These are phyloP conservation scores for Chaetothyriales sp. DNA, from an alignment of 2,329 filamentous ascomycete genomes.

Conservation along the genomic window DNA sequence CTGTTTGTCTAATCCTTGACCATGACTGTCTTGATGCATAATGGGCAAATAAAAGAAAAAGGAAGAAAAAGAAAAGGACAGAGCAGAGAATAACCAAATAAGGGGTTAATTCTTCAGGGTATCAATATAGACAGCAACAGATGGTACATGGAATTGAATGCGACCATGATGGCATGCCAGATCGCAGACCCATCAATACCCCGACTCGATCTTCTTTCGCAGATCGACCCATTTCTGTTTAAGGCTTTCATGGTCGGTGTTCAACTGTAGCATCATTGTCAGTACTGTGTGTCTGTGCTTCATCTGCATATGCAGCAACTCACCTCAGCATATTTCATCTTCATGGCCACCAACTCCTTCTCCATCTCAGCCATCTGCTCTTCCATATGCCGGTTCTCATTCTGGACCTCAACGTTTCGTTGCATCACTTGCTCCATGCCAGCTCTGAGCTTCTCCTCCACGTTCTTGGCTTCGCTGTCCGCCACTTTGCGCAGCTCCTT, in stretches of 20 bases:
- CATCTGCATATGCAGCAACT: conserved; percentile 23
- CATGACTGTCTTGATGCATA: no score
- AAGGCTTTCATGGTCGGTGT: conserved; percentile 52
- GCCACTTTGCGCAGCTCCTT: conserved; percentile 73
- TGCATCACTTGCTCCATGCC: conserved; percentile 90
- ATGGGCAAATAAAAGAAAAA: no score
- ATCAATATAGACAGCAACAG: background rate
- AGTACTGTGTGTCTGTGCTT: background rate
- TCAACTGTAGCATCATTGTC: conserved; percentile 41
- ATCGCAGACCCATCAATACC: no score
- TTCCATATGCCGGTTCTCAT: conserved; percentile 76
- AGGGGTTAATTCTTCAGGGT: background rate
- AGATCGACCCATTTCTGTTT: conserved; percentile 65
- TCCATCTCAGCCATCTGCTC: conserved; percentile 86
- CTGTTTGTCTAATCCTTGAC: no score
- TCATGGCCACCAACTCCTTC: conserved; percentile 77
- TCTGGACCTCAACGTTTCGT: conserved; percentile 81
- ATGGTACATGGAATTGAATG: background rate
- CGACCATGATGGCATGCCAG: no score
- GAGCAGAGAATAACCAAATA: background rate
- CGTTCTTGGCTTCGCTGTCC: conserved; percentile 74
- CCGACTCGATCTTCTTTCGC: conserved; percentile 37
- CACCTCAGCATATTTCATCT: conserved; percentile 93
- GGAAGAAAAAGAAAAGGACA: no score
- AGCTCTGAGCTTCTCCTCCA: conserved; percentile 63